Base-by-base conservation (phyloP, 345 rosid species). In the Melaleuca alternifolia region DNA sequence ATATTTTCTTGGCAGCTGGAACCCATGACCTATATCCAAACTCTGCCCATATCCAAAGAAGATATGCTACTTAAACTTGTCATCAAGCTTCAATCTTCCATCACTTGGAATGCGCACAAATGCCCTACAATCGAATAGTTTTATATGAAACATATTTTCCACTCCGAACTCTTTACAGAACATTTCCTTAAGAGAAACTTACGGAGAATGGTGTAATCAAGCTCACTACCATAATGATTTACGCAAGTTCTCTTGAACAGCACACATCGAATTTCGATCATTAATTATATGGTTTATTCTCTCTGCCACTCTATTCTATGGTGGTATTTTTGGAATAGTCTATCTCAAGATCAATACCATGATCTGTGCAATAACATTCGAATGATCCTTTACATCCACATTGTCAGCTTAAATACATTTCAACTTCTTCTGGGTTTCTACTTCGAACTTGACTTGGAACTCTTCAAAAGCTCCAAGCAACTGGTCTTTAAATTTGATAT, bases 101-200 rank as follows among this genome's bases (percentile, higher is more conserved):
- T 56, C 10, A 9, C 10, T 23, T 0, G 13, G 13, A 10, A 56
- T n/a, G 10, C 4, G n/a, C 0, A 56, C 3, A 26, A 41, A 41
- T 41, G 41, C 41, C 41, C 41, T 41, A 41, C 3, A 41, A 41
- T 4, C 41, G 4, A 41, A 41, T 41, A 41, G 41, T 41, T 41
- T 41, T 23, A 7, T 54, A 54, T 23, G 61, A 56, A 0, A 10
- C n/a, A 23, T 23, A 11, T 56, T 56, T 56, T 2, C 6, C 13
- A 10, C 61, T 56, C 28, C 8, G 10, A 56, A 24, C 3, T 56
- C 0, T 23, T 56, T 56, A n/a, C 0, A 41, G 41, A 56, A 56
- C 24, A 56, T 23, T 12, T n/a, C 61, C n/a, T 56, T 56, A 56
- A 56, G 13, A 56, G 61, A 26, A 26, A 56, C 13, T 9, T 5